Conservation (phyloP, 768 basidiomycete species). For the Collybia nuda region DNA sequence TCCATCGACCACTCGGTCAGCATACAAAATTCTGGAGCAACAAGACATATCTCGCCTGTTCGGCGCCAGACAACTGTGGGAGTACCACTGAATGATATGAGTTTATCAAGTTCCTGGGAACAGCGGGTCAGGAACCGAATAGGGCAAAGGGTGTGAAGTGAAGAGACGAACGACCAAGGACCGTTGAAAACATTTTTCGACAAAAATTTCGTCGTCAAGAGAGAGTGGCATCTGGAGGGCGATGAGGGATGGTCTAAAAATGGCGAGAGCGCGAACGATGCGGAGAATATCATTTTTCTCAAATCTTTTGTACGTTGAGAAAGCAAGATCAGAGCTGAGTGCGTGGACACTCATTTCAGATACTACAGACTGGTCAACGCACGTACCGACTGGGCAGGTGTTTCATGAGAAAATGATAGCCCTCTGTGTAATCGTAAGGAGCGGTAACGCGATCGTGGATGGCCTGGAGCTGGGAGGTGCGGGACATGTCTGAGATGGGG, state of each 20-base stretch:
- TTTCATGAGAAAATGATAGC: conserved; percentile 96
- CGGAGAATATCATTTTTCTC: conserved; percentile 96
- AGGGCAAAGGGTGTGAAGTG: conserved; percentile 15
- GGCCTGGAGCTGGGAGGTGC: conserved; percentile 47
- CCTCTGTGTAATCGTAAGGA: conserved; percentile 94
- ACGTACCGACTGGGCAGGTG: conserved; percentile 82
- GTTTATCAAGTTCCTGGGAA: conserved; percentile 87
- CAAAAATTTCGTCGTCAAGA: conserved; percentile 94
- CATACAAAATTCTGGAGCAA: conserved; percentile 94
- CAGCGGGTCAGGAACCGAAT: conserved; percentile 7
- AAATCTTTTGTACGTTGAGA: conserved; percentile 55
- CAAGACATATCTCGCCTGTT: conserved; percentile 97
- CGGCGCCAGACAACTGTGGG: conserved; percentile 98
- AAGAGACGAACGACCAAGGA: conserved; percentile 70
- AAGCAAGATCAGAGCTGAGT: conserved; percentile 19
- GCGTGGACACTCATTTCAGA: conserved; percentile 40
- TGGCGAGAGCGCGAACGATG: conserved; percentile 91
- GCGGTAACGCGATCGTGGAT: conserved; percentile 66
- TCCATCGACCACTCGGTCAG: conserved; percentile 89
- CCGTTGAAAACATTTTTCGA: conserved; percentile 94
- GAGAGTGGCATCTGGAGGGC: conserved; percentile 97
- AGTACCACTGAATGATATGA: conserved; percentile 95
- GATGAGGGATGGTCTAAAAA: conserved; percentile 95
- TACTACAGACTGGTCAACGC: conserved; percentile 29
- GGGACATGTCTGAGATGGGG: conserved; percentile 14